Evolutionary conservation across 108 stramenopile species (phyloP).

Genomic region (Phaeodactylum tricornutum): DNA sequence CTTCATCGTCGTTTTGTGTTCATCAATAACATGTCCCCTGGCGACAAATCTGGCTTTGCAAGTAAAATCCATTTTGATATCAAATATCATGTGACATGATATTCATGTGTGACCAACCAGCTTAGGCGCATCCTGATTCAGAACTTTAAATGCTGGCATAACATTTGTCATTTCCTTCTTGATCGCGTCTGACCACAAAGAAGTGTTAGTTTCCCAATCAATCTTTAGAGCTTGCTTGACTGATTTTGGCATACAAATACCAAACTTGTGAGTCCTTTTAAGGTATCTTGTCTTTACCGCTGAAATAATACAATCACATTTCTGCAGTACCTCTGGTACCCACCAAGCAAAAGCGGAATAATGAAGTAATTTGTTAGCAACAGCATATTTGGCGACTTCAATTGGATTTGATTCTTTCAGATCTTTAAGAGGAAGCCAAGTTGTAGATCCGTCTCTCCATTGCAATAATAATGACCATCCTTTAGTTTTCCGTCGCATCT

Average conservation of each 20-base stretch:
- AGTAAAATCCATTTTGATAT: too few species aligned
- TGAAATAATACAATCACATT: not conserved
- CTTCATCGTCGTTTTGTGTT: too few species aligned
- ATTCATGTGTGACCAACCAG: too few species aligned
- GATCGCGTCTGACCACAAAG: conserved; percentile 25
- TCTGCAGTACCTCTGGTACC: conserved; percentile 16
- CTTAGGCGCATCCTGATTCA: too few species aligned
- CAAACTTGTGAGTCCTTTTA: conserved; percentile 14
- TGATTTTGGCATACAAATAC: conserved; percentile 15
- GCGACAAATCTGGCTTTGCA: too few species aligned
- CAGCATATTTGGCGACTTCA: conserved; percentile 10
- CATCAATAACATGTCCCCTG: too few species aligned
- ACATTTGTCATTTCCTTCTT: conserved; percentile 18
- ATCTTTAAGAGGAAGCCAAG: conserved; percentile 10
- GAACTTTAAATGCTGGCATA: conserved; percentile 14
- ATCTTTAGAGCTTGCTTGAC: conserved; percentile 14
- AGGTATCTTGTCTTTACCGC: not conserved
- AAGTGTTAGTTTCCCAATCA: conserved; percentile 21
- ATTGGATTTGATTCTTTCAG: conserved; percentile 16
- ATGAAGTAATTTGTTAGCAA: conserved; percentile 1
- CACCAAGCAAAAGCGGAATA: conserved; percentile 30
- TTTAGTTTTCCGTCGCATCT: conserved; percentile 14
- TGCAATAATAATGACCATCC: conserved; percentile 31
- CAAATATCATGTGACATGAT: too few species aligned
- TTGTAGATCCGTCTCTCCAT: conserved; percentile 22